Evolutionary conservation across 2,329 filamentous ascomycete genomes (phyloP), one percentile per base, ranked within the genome.

Genomic region (Pseudocercospora fuligena): DNA sequence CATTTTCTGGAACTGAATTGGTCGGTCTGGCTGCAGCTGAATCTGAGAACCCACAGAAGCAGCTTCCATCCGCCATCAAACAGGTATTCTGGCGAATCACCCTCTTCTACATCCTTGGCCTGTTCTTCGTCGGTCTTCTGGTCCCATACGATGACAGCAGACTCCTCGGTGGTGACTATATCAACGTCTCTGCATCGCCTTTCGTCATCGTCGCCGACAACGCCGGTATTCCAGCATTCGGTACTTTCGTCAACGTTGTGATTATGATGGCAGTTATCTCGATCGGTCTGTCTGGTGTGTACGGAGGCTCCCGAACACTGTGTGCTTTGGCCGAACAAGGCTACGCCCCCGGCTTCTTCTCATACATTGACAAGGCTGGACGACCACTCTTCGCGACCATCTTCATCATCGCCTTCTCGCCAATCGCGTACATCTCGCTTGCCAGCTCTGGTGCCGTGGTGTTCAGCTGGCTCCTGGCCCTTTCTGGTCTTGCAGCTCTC

Each of bases 51-150:
- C 91, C 91, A 2, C 86, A 90, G 65, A 92, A 95, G 76, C 92
- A 90, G 1, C 84, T 97, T 0, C 94, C 94, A 0, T 93, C 89
- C 0, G 94, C 94, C 12, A 89, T 96, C 74, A 97, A 96, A 81
- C 93, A 97, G 78, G 93, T 97, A 23, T 97, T 97, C 79, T 97
- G 94, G 93, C 90, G 94, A 74, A 97, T 97, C 75, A 88, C 89
- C 3, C 85, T 96, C 49, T 97, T 97, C 82, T 97, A 97, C 81
- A 85, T 97, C 59, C 88, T 96, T 36, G 91, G 92, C 0, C 85
- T 97, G 11, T 88, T 88, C 4, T 82, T 97, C 3, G 88, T 97
- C 65, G 93, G 94, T 27, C 85, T 97, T 0, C 84, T 97, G 2
- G 92, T 97, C 0, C 91, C 90, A 0, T 94, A 91, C 77, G 81